Evolutionary conservation across 768 basidiomycete genomes (phyloP).

Genomic region (Pleurotus salmoneostramineus): DNA sequence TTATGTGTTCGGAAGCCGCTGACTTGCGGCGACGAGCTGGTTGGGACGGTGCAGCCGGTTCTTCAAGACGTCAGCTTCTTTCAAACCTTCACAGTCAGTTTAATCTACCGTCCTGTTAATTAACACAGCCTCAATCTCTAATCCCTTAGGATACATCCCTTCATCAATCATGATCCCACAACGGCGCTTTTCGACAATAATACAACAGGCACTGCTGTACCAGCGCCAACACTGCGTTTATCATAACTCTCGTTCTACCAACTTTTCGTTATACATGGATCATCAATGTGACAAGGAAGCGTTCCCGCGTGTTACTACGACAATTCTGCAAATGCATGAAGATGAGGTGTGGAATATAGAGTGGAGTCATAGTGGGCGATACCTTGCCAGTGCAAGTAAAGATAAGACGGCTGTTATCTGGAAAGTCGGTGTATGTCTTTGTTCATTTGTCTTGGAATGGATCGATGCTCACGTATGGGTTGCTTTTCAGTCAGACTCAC

Average conservation of each 20-base stretch:
- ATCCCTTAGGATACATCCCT: conserved; percentile 72
- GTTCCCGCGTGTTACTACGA: conserved; percentile 85
- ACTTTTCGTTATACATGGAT: conserved; percentile 85
- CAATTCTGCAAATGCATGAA: conserved; percentile 78
- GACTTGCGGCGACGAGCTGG: conserved; percentile 77
- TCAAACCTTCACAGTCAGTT: conserved; percentile 75
- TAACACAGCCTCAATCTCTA: conserved; percentile 7
- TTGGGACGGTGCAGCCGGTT: conserved; percentile 88
- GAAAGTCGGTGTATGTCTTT: conserved; percentile 67
- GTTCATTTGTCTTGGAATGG: conserved; percentile 8
- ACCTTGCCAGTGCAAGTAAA: conserved; percentile 83
- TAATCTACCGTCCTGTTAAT: not conserved
- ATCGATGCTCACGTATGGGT: conserved; percentile 6
- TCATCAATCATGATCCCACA: conserved; percentile 92
- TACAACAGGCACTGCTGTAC: conserved; percentile 79
- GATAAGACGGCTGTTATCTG: conserved; percentile 90
- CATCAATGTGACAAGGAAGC: conserved; percentile 76
- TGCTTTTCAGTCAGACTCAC: conserved; percentile 37
- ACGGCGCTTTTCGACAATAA: conserved; percentile 77
- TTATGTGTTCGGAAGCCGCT: conserved; percentile 88
- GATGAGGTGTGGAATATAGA: conserved; percentile 96
- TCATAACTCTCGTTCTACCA: conserved; percentile 63
- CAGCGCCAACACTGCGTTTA: conserved; percentile 84
- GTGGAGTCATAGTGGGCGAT: conserved; percentile 89
- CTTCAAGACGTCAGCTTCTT: conserved; percentile 75